Conservation (phyloP, 2,329 filamentous ascomycete genomes). For the Ophiostoma sp. region DNA sequence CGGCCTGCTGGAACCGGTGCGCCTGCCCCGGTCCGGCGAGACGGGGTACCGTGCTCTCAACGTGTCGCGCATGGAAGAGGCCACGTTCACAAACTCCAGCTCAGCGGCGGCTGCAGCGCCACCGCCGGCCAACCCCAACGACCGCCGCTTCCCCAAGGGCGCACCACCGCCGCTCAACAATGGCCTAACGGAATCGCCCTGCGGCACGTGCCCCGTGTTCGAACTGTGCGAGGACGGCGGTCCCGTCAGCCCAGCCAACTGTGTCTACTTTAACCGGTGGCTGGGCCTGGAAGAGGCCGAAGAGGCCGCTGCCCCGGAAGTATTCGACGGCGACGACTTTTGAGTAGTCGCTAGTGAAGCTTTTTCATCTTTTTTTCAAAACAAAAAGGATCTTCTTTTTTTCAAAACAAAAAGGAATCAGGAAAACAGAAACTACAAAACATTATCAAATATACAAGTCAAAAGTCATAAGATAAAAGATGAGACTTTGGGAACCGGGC, state of each 20-base stretch:
- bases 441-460: not conserved
- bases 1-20: slow-evolving; percentile 63
- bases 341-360: slow-evolving; percentile 4
- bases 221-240: slow-evolving; percentile 87
- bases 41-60: slow-evolving; percentile 50
- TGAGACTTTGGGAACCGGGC: not conserved
- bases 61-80: slow-evolving; percentile 41
- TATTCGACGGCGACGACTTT: slow-evolving; percentile 17
- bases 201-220: slow-evolving; percentile 87
- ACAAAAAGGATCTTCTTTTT: not conserved
- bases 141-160: slow-evolving; percentile 30
- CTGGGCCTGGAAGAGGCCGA: slow-evolving; percentile 48
- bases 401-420: not conserved
- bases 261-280: slow-evolving; percentile 89
- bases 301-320: slow-evolving; percentile 25
- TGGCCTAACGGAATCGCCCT: slow-evolving; percentile 81
- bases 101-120: slow-evolving; percentile 10
- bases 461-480: not conserved
- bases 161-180: slow-evolving; percentile 50
- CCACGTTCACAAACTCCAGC: slow-evolving; percentile 28
- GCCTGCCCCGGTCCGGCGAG: slow-evolving; percentile 46
- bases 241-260: slow-evolving; percentile 82
- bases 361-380: not conserved
- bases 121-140: slow-evolving; percentile 27
- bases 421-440: not conserved